Conservation (phyloP, 202 grass and related monocot genomes). For the Panicum hallii region DNA sequence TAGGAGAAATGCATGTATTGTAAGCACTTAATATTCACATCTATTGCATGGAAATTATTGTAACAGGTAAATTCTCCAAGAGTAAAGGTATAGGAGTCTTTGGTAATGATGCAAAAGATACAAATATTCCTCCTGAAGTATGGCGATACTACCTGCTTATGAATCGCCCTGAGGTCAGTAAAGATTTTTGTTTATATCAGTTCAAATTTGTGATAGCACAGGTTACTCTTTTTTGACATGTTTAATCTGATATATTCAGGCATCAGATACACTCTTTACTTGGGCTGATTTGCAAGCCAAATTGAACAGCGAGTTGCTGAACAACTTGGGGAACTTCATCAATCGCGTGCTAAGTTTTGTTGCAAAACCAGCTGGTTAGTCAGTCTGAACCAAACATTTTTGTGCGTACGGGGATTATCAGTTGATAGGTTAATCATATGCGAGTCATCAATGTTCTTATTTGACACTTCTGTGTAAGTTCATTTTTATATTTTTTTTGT, state of each 20-base stretch:
- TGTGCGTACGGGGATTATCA: constrained; percentile 30
- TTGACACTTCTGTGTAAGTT: background rate
- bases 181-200: constrained; percentile 24
- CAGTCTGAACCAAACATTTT: constrained; percentile 31
- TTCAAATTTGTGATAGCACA: constrained; percentile 35
- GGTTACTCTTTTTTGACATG: background rate
- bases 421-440: constrained; percentile 35
- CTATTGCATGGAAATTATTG: constrained; percentile 13
- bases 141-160: constrained; percentile 97
- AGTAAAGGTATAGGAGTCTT: constrained; percentile 92
- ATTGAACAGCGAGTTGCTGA: constrained; percentile 81
- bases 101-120: constrained; percentile 90
- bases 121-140: constrained; percentile 86
- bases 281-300: constrained; percentile 96
- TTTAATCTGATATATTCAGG: constrained; percentile 58
- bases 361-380: constrained; percentile 87
- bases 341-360: constrained; percentile 95
- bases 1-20: constrained; percentile 15
- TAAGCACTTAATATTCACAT: background rate
- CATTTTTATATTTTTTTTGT: constrained; percentile 43
- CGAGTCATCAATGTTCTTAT: constrained; percentile 7
- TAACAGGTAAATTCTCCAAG: constrained; percentile 87
- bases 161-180: constrained; percentile 89
- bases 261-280: constrained; percentile 91
- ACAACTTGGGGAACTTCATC: constrained; percentile 92